Base-by-base conservation (phyloP, 108 stramenopile species). In the Skeletonema grethae region DNA sequence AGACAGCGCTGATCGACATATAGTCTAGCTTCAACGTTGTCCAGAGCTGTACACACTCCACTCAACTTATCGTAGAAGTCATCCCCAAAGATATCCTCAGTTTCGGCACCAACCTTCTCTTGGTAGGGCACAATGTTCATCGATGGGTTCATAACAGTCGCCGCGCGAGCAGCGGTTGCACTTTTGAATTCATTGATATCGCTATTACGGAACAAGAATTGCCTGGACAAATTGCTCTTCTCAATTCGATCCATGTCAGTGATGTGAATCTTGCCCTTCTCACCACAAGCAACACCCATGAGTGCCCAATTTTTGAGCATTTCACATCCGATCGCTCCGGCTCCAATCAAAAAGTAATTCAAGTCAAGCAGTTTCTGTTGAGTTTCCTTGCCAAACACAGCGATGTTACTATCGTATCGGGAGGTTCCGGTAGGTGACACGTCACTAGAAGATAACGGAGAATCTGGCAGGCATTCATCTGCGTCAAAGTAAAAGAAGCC, bases 221-320 rank as follows among this genome's bases (percentile, higher is more conserved):
- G 99, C 35, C 98, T 90, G 22, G 85, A 89, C 55, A 99, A 81
- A 82, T 99, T 99, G 48, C 87, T 89, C 70, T 96, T 96, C 82
- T 99, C 99, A 73, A 99, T 99, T 31, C 93, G 90, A 79, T 99
- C 99, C 99, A 99, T 99, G 70, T 99, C 99, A 9, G 99, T 99
- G 35, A 99, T 91, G 67, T 90, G 80, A 18, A 99, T 86, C 62
- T 88, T 77, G 32, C 97, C 89, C 16, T 87, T 84, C 16, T 84
- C 78, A 7, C 87, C 88, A 69, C 91, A 95, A 22, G 90, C 98
- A 15, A 99, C 97, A 24, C 99, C 97, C 97, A 99, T 98, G 63
- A 99, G 70, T 12, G 98, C 98, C 98, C 97, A 99, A 82, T 98
- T 98, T 88, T 99, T 99, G 65, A 99, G 91, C 97, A 99, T 97